These are phyloP conservation scores for Nannizzia gypsea DNA, from an alignment of 2,329 filamentous ascomycete genomes.

Conservation along the genomic window DNA sequence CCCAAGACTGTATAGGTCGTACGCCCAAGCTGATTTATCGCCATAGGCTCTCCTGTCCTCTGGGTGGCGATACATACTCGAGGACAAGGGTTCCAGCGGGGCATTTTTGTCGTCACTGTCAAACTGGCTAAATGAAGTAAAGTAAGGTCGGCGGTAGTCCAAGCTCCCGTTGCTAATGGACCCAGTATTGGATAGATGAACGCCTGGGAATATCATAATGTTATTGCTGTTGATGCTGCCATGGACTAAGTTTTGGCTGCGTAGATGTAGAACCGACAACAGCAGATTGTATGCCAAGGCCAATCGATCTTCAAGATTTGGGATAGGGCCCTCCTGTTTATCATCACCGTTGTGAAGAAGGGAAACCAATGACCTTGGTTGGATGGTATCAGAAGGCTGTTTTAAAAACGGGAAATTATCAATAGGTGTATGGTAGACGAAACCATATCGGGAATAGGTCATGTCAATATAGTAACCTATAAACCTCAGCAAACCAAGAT, in stretches of 20 bases:
- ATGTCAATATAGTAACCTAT: slow-evolving; percentile 47
- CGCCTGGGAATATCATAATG: slow-evolving; percentile 44
- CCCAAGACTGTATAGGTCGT: slow-evolving; percentile 51
- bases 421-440: slow-evolving; percentile 49
- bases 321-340: slow-evolving; percentile 31
- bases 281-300: slow-evolving; percentile 49
- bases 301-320: slow-evolving; percentile 52
- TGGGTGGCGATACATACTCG: slow-evolving; percentile 52
- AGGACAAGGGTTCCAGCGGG: slow-evolving; percentile 33
- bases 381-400: slow-evolving; percentile 29
- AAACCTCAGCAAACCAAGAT: slow-evolving; percentile 33
- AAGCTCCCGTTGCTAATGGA: slow-evolving; percentile 12
- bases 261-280: slow-evolving; percentile 45
- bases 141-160: slow-evolving; percentile 44
- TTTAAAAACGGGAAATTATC: slow-evolving; percentile 34
- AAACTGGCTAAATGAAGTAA: slow-evolving; percentile 50
- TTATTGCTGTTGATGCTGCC: slow-evolving; percentile 56
- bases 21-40: slow-evolving; percentile 32
- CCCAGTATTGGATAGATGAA: slow-evolving; percentile 25
- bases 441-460: slow-evolving; percentile 44
- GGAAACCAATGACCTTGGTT: slow-evolving; percentile 32
- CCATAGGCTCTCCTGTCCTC: slow-evolving; percentile 32
- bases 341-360: slow-evolving; percentile 33
- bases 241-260: slow-evolving; percentile 46
- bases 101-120: slow-evolving; percentile 38